phyloP scores from a whole-genome alignment of 306 rosid genomes.

The Lablab purpureus region DNA sequence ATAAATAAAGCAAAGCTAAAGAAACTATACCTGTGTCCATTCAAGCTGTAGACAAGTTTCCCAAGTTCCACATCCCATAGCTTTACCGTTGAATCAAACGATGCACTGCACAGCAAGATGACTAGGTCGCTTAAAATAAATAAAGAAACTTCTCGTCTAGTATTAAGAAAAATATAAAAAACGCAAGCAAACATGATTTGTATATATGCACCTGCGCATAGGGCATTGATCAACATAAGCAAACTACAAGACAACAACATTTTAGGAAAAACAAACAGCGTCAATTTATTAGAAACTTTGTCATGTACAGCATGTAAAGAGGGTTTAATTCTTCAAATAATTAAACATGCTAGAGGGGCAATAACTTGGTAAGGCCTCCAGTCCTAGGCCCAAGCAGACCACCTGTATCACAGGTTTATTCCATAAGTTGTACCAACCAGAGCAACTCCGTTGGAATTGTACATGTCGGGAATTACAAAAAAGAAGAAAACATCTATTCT shows the following conservation, averaged over 20 bases:
- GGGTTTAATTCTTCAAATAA: constrained; percentile 5
- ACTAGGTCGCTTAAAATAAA: not conserved
- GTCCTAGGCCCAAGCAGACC: not conserved
- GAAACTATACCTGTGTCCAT: constrained; percentile 80
- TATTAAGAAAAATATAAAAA: not conserved
- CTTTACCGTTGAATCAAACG: constrained; percentile 94
- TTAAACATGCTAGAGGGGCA: constrained; percentile 2
- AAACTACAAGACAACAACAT: not conserved
- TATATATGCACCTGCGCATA: not conserved
- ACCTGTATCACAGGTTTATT: not conserved
- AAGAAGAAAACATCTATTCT: too few species aligned
- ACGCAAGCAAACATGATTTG: not conserved
- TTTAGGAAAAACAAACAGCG: not conserved
- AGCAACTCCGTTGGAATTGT: not conserved
- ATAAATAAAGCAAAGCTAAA: not conserved
- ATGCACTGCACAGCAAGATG: constrained; percentile 69
- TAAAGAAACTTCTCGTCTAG: not conserved
- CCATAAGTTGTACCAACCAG: not conserved
- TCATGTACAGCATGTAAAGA: constrained; percentile 5
- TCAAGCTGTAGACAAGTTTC: constrained; percentile 74
- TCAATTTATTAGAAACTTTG: not conserved
- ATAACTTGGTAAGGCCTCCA: not conserved
- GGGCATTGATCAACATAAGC: not conserved
- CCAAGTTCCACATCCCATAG: constrained; percentile 90
- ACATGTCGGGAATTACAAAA: too few species aligned